A percentile compares a stretch with the other conserved stretches of the same genome.
Evolutionary conservation across 1,139 yeast species (phyloP).

Genomic region (Diutina siamensis): DNA sequence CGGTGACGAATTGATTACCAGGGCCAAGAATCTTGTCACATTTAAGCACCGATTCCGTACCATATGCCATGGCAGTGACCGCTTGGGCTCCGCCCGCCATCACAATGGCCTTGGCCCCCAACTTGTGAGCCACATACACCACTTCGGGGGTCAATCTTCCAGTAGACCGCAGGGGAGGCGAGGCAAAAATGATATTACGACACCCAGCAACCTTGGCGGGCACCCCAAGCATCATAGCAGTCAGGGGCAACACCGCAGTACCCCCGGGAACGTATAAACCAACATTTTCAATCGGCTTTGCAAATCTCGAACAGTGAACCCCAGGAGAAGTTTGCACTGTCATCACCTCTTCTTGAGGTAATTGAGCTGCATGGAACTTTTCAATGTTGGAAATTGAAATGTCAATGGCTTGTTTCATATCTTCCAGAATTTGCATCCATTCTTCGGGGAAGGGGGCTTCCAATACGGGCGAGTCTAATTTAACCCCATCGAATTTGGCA

Average conservation of each 20-base stretch:
- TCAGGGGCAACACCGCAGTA: slow-evolving; percentile 94
- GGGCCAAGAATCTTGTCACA: slow-evolving; percentile 98
- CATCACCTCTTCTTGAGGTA: slow-evolving; percentile 53
- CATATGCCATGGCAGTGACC: slow-evolving; percentile 96
- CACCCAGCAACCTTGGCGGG: slow-evolving; percentile 99
- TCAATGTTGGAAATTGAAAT: slow-evolving; percentile 79
- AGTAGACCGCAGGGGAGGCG: slow-evolving; percentile 91
- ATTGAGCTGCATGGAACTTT: slow-evolving; percentile 90
- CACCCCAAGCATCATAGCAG: slow-evolving; percentile 96
- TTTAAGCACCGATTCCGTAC: slow-evolving; percentile 84
- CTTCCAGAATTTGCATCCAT: slow-evolving; percentile 65
- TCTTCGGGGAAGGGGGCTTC: slow-evolving; percentile 78
- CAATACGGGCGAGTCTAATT: slow-evolving; percentile 58
- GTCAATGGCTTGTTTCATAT: slow-evolving; percentile 78
- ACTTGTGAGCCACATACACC: slow-evolving; percentile 91
- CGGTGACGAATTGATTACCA: slow-evolving; percentile 97
- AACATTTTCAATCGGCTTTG: slow-evolving; percentile 88
- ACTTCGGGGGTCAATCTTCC: slow-evolving; percentile 95
- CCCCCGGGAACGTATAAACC: slow-evolving; percentile 98
- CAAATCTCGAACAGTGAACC: slow-evolving; percentile 85
- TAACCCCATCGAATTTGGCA: slow-evolving; percentile 80
- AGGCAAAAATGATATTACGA: slow-evolving; percentile 82
- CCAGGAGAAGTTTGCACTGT: slow-evolving; percentile 94
- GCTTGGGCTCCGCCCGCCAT: slow-evolving; percentile 99
- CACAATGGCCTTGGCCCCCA: slow-evolving; percentile 82